Evolutionary conservation across 768 basidiomycete species (phyloP).

Genomic region (Termitomyces eurrhizus): DNA sequence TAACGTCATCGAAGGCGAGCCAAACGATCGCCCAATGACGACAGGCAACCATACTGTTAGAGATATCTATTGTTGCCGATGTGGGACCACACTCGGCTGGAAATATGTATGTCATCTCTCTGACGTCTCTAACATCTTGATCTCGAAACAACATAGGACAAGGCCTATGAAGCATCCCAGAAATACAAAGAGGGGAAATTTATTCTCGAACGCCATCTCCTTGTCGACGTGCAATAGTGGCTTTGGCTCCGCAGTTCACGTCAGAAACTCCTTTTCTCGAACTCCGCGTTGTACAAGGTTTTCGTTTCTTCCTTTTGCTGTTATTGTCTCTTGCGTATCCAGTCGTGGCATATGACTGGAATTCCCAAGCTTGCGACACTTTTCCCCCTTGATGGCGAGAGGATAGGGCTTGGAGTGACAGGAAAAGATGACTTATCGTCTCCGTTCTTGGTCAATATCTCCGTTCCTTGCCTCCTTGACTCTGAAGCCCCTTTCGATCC

Average conservation of each 20-base stretch:
- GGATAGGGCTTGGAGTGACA: constrained; percentile 11
- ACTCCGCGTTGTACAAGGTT: neutral
- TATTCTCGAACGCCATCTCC: constrained; percentile 92
- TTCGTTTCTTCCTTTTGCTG: constrained; percentile 7
- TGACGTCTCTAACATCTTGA: constrained; percentile 3
- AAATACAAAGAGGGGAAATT: constrained; percentile 99
- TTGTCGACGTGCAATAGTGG: constrained; percentile 76
- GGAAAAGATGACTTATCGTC: neutral
- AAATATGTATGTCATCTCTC: constrained; percentile 79
- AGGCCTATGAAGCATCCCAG: constrained; percentile 85
- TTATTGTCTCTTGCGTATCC: constrained; percentile 16
- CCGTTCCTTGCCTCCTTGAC: constrained; percentile 7
- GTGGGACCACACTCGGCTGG: constrained; percentile 86
- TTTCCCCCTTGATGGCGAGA: neutral
- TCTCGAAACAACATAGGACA: constrained; percentile 58
- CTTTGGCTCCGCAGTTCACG: neutral
- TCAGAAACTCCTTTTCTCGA: neutral
- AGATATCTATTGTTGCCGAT: constrained; percentile 93
- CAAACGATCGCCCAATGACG: constrained; percentile 92
- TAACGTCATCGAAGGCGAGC: constrained; percentile 87
- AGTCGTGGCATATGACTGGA: constrained; percentile 18
- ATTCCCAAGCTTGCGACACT: constrained; percentile 9
- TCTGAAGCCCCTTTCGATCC: constrained; percentile 3
- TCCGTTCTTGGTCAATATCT: constrained; percentile 5
- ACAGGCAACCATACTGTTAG: constrained; percentile 96